Evolutionary conservation across 2,329 filamentous ascomycete species (phyloP), one percentile per base, ranked within the genome.

Genomic region (Knufia petricola): DNA sequence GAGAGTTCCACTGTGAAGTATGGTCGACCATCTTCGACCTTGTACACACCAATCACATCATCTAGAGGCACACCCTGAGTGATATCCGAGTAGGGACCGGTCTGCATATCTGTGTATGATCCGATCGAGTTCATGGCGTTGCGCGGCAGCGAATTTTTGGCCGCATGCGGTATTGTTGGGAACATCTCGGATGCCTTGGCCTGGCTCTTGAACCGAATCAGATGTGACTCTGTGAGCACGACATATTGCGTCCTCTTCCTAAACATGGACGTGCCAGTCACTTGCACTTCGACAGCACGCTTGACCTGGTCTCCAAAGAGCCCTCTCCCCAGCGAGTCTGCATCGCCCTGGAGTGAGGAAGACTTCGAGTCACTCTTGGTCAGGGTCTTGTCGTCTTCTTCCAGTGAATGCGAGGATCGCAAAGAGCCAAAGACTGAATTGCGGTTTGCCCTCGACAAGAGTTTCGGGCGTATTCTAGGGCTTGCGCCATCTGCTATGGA

Each of bases 161-260:
- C 56, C 53, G 65, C 62, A 46, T 65, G 65, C 9, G 63, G 55
- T 45, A 78, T 74, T 3, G 65, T 69, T 39, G 75, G 72, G 56
- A 85, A 85, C 32, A 72, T 68, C 50, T 85, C 82, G 23, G 74
- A 70, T 10, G 82, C 82, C 61, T 82, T 82, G 38, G 70, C 66
- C 56, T 84, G 79, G 58, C 69, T 82, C 63, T 85, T 84, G 68
- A 82, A 85, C 10, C 82, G 74, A 48, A 85, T 66, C 48, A 86
- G 66, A 62, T 85, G 79, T 4, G 74, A 77, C 55, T 85, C 82
- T 4, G 81, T 86, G 55, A 86, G 68, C 12, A 85, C 82, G 48
- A 86, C 67, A 58, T 83, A 86, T 61, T 85, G 81, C 64, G 76
- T 82, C 67, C 81, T 84, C 66, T 84, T 84, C 61, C 81, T 72